A percentile compares a stretch with the other conserved stretches of the same genome.
These are phyloP conservation scores for Alternaria sp. DNA, from an alignment of 2,329 filamentous ascomycete genomes.

Conservation along the genomic window DNA sequence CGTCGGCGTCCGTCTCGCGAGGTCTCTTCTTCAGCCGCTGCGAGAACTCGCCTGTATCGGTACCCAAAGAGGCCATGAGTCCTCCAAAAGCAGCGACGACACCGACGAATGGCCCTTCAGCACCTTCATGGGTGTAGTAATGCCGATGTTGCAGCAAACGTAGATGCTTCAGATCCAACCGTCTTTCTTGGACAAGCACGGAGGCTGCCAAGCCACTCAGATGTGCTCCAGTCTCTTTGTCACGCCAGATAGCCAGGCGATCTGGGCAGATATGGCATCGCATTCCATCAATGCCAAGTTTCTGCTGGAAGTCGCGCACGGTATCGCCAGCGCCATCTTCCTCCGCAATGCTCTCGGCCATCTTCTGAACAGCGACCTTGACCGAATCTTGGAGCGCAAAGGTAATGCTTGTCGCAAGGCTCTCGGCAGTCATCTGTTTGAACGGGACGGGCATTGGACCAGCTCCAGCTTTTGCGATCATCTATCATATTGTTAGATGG, in stretches of 20 bases:
- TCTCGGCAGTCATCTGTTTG: slow-evolving; percentile 53
- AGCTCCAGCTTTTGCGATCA: slow-evolving; percentile 58
- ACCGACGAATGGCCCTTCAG: slow-evolving; percentile 18
- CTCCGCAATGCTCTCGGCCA: slow-evolving; percentile 23
- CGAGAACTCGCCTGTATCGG: slow-evolving; percentile 17
- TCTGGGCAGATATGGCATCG: slow-evolving; percentile 28
- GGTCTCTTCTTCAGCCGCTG: slow-evolving; percentile 12
- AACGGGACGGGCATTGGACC: slow-evolving; percentile 58
- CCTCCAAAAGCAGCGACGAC: slow-evolving; percentile 17
- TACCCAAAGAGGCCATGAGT: slow-evolving; percentile 13
- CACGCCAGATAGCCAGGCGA: slow-evolving; percentile 24
- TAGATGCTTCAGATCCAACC: slow-evolving; percentile 16
- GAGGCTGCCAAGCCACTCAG: slow-evolving; percentile 24
- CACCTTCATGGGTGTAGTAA: slow-evolving; percentile 30
- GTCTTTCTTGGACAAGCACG: slow-evolving; percentile 7
- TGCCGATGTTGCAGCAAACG: slow-evolving; percentile 25
- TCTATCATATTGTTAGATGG: slow-evolving; percentile 26
- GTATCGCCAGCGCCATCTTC: slow-evolving; percentile 22
- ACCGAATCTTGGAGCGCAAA: slow-evolving; percentile 52
- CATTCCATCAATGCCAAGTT: slow-evolving; percentile 19
- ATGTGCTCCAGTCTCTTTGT: slow-evolving; percentile 25
- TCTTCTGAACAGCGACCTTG: slow-evolving; percentile 17
- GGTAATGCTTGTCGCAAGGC: slow-evolving; percentile 55
- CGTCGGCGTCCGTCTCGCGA: background rate
- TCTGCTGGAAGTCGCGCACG: slow-evolving; percentile 18